Conservation (phyloP, 805 yeast species). For the Cyberlindnera euphorbiae region DNA sequence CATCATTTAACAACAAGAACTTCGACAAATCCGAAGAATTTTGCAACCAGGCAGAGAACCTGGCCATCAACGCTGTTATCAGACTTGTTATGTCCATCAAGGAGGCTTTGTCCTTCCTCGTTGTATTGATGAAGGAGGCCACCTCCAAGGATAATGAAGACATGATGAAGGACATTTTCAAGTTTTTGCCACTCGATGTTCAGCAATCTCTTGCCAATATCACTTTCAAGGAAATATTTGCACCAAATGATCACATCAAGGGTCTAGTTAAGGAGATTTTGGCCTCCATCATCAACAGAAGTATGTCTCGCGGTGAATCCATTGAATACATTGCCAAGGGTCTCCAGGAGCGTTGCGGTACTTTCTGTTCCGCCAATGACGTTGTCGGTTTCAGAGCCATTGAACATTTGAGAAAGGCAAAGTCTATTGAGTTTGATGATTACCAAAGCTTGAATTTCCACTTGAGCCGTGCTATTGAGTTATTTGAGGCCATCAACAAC, state of each 20-base stretch:
- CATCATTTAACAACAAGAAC: conserved; percentile 37
- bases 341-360: conserved; percentile 87
- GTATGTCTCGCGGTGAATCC: conserved; percentile 86
- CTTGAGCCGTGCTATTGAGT: conserved; percentile 65
- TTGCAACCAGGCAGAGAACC: conserved; percentile 83
- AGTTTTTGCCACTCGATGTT: conserved; percentile 59
- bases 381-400: conserved; percentile 91
- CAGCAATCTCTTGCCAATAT: conserved; percentile 64
- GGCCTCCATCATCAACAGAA: conserved; percentile 83
- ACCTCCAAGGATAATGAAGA: conserved; percentile 24
- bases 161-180: conserved; percentile 56
- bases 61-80: conserved; percentile 75
- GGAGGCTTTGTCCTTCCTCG: conserved; percentile 85
- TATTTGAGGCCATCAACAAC: conserved; percentile 77
- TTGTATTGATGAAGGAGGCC: conserved; percentile 74
- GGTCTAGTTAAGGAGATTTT: conserved; percentile 77
- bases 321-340: conserved; percentile 86
- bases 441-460: conserved; percentile 63
- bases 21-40: conserved; percentile 49
- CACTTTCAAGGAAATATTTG: conserved; percentile 71
- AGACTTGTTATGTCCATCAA: conserved; percentile 73
- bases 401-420: conserved; percentile 85
- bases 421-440: conserved; percentile 66
- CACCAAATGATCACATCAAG: conserved; percentile 52
- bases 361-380: conserved; percentile 91